phyloP scores from a whole-genome alignment of 768 basidiomycete species.

The Hypholoma sublateritium region DNA sequence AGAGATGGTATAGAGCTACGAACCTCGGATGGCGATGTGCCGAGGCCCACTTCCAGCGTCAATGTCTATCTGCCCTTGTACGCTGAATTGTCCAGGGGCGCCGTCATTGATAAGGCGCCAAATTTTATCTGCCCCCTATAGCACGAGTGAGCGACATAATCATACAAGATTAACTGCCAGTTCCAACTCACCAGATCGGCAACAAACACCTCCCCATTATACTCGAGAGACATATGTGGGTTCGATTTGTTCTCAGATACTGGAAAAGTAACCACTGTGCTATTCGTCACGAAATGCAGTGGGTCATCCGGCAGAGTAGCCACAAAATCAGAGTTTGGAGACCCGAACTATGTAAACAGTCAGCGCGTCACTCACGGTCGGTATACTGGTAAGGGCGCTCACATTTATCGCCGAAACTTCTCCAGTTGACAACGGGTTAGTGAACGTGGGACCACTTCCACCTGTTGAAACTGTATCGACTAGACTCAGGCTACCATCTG shows the following conservation, averaged over 20 bases:
- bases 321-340: constrained; percentile 33
- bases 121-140: constrained; percentile 59
- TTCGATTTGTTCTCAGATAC: constrained; percentile 44
- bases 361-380: not conserved
- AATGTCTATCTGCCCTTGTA: constrained; percentile 56
- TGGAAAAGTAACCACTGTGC: constrained; percentile 48
- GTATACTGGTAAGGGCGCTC: constrained; percentile 18
- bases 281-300: constrained; percentile 31
- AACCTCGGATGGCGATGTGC: constrained; percentile 25
- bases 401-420: constrained; percentile 60
- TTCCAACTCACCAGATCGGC: constrained; percentile 50
- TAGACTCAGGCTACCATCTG: constrained; percentile 35
- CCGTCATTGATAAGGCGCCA: constrained; percentile 55
- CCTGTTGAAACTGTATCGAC: constrained; percentile 46
- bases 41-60: constrained; percentile 59
- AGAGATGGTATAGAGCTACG: not conserved
- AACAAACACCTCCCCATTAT: constrained; percentile 52
- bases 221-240: constrained; percentile 62
- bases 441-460: constrained; percentile 51
- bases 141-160: not conserved
- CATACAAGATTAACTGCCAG: too few relatives aligned
- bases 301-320: constrained; percentile 39
- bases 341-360: constrained; percentile 30
- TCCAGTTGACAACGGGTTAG: constrained; percentile 48
- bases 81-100: constrained; percentile 42